phyloP scores from a whole-genome alignment of 768 basidiomycete species.

The Inosperma sp. region DNA sequence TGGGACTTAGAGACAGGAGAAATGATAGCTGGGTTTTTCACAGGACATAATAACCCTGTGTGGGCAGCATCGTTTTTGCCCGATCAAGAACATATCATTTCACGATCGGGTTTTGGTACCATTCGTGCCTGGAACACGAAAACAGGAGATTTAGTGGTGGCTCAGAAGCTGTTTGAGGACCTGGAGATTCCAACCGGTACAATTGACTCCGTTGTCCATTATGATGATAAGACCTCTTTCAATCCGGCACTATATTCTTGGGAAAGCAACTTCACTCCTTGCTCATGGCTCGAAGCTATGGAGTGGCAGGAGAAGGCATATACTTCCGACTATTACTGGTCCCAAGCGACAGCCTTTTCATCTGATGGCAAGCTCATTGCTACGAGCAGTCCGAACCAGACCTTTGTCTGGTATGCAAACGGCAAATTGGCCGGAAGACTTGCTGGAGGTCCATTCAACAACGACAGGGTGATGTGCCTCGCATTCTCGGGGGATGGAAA shows the following conservation, averaged over 20 bases:
- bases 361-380: too few species aligned
- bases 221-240: too few species aligned
- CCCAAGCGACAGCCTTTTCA: too few species aligned
- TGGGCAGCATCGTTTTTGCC: not conserved
- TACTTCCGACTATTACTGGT: too few species aligned
- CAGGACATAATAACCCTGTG: slow-evolving; percentile 7
- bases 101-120: slow-evolving; percentile 4
- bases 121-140: slow-evolving; percentile 12
- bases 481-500: slow-evolving; percentile 6
- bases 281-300: too few species aligned
- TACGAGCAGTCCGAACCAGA: too few species aligned
- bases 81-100: slow-evolving; percentile 9
- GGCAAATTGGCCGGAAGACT: not conserved
- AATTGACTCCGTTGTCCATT: too few species aligned
- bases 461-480: not conserved
- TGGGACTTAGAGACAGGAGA: slow-evolving; percentile 5
- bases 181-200: not conserved
- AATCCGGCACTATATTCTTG: too few species aligned
- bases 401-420: not conserved
- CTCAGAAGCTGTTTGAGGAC: not conserved
- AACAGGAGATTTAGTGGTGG: not conserved
- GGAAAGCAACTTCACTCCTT: too few species aligned
- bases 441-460: not conserved
- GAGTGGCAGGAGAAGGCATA: too few species aligned
- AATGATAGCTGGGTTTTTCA: not conserved